phyloP scores from a whole-genome alignment of 306 rosid genomes.

The Argentina anserina region DNA sequence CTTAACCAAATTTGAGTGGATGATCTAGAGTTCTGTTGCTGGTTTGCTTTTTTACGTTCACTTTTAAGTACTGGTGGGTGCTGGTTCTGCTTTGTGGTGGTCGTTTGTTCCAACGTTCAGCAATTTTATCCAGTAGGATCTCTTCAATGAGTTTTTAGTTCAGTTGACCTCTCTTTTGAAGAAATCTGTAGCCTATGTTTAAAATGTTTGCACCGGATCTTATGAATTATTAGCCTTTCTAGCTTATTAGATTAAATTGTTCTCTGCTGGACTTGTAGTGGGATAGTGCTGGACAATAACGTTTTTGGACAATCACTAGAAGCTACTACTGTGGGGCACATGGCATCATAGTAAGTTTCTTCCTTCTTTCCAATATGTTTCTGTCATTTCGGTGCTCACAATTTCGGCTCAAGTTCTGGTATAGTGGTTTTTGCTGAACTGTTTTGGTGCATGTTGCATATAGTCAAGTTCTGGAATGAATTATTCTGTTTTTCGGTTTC shows the following conservation, averaged over 20 bases:
- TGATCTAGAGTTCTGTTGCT: neutral
- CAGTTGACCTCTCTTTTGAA: too few species aligned
- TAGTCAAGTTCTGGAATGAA: conserved; percentile 16
- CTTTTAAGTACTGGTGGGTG: neutral
- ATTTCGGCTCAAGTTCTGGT: neutral
- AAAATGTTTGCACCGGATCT: neutral
- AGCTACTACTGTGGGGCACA: conserved; percentile 65
- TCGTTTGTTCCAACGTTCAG: neutral
- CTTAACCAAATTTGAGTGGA: neutral
- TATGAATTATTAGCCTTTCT: neutral
- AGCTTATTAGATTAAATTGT: neutral
- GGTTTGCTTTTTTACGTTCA: neutral
- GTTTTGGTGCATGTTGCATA: conserved; percentile 28
- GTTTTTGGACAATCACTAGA: conserved; percentile 54
- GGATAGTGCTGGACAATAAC: conserved; percentile 60
- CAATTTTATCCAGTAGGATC: neutral
- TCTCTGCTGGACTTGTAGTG: conserved; percentile 28
- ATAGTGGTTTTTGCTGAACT: neutral
- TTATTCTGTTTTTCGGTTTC: conserved; percentile 7
- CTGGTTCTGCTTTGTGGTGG: neutral
- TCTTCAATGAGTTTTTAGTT: neutral
- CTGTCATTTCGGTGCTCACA: neutral
- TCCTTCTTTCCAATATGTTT: neutral
- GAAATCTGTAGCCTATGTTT: neutral
- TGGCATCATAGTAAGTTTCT: conserved; percentile 47